phyloP scores from a whole-genome alignment of 352 stramenopile genomes.

The Aphanomyces stellatus region DNA sequence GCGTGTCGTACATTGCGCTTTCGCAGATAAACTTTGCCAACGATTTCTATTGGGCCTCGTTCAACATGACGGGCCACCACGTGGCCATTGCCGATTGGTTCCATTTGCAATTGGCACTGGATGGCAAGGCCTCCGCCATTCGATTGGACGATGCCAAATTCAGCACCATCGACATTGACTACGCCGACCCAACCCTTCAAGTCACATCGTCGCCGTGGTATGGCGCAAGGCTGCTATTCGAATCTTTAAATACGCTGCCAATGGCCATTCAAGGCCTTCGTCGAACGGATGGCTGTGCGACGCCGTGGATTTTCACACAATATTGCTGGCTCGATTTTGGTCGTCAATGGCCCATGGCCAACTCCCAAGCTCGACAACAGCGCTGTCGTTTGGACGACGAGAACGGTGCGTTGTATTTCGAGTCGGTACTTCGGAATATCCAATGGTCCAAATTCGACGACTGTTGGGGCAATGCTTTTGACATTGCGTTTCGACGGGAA shows the following conservation, averaged over 20 bases:
- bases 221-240: too few relatives aligned
- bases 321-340: constrained; percentile 1
- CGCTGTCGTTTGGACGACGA: not conserved
- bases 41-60: constrained; percentile 7
- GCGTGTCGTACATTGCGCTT: constrained; percentile 2
- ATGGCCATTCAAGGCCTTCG: not conserved
- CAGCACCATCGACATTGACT: too few relatives aligned
- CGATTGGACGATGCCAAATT: too few relatives aligned
- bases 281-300: not conserved
- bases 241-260: too few relatives aligned
- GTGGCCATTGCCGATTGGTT: not conserved
- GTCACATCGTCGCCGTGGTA: too few relatives aligned
- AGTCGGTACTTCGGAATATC: not conserved
- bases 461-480: not conserved
- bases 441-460: not conserved
- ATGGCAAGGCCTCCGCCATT: too few relatives aligned
- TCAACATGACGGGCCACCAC: not conserved
- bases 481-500: not conserved
- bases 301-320: not conserved
- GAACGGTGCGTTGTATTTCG: constrained; percentile 7
- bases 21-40: not conserved
- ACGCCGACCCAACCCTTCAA: too few relatives aligned
- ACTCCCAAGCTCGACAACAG: not conserved
- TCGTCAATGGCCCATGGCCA: not conserved
- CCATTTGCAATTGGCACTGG: not conserved